Base-by-base conservation (phyloP, 805 yeast species). In the Pichia eremophila region DNA sequence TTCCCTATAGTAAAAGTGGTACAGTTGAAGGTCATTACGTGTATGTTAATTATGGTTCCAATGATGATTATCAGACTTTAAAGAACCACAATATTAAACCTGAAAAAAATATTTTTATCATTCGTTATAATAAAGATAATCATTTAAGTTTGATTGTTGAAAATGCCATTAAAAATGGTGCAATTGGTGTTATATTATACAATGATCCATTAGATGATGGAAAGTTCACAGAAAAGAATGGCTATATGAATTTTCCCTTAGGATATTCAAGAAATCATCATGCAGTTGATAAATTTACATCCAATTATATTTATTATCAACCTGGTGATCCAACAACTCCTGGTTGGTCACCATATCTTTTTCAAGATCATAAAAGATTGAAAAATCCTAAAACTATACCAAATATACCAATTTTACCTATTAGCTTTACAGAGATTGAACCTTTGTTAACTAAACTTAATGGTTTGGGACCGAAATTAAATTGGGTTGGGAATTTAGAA, bases 241-340 rank as follows among this genome's bases (percentile, higher is more conserved):
- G 86, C 0, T 79, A 64, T 57, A 59, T 70, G 51, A 68, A 74
- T 45, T 83, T 75, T 55, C 89, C 90, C 0, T 50, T 70, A 5
- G 89, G 89, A 0, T 79, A 80, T 4, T 85, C 87, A 2, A 71
- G 87, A 55, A 80, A 77, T 52, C 78, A 79, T 36, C 66, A 74
- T 45, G 69, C 81, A 9, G 75, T 83, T 28, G 80, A 80, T 56
- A 70, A 85, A 58, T 83, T 80, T 3, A 73, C 85, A 9, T 81
- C 77, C 0, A 78, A 72, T 50, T 78, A 69, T 51, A 68, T 79
- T 47, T 73, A 79, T 4, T 77, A 75, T 32, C 70, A 71, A 44
- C 87, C 89, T 0, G 90, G 90, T 12, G 91, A 83, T 58, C 90
- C 90, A 35, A 79, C 89, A 0, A 81, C 89, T 2, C 86, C 87